These are phyloP conservation scores for Lactifluus subvellereus DNA, from an alignment of 768 basidiomycete species.

Conservation along the genomic window DNA sequence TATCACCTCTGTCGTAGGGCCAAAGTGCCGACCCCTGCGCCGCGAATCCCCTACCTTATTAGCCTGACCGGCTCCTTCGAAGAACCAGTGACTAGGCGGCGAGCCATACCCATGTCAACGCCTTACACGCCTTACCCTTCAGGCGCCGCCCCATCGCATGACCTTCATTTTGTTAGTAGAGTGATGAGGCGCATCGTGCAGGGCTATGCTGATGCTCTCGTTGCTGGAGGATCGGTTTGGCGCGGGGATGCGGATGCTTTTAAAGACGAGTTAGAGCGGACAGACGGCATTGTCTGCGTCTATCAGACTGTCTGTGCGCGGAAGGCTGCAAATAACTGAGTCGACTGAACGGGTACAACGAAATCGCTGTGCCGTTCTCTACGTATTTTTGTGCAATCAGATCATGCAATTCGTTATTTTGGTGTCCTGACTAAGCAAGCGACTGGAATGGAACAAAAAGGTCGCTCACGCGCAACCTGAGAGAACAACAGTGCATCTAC, in stretches of 20 bases:
- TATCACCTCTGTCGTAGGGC: background rate
- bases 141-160: background rate
- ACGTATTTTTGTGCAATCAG: background rate
- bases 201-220: conserved; percentile 14
- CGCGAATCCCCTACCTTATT: conserved; percentile 10
- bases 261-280: conserved; percentile 4
- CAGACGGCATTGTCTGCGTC: conserved; percentile 3
- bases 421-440: background rate
- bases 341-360: background rate
- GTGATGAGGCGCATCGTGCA: conserved; percentile 3
- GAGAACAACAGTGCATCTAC: background rate
- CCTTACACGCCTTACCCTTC: background rate
- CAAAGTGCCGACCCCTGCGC: conserved; percentile 13
- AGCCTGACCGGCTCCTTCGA: conserved; percentile 6
- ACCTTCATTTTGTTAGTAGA: conserved; percentile 1
- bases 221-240: background rate
- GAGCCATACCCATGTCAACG: conserved; percentile 18
- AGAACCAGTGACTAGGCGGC: conserved; percentile 11
- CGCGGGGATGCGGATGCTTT: conserved; percentile 14
- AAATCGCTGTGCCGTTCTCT: background rate
- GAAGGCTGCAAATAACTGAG: background rate
- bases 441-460: background rate
- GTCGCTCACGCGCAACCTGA: too few species aligned
- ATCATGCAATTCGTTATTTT: background rate
- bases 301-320: conserved; percentile 22